phyloP scores from a whole-genome alignment of 768 basidiomycete species.

The Suillus placidus region DNA sequence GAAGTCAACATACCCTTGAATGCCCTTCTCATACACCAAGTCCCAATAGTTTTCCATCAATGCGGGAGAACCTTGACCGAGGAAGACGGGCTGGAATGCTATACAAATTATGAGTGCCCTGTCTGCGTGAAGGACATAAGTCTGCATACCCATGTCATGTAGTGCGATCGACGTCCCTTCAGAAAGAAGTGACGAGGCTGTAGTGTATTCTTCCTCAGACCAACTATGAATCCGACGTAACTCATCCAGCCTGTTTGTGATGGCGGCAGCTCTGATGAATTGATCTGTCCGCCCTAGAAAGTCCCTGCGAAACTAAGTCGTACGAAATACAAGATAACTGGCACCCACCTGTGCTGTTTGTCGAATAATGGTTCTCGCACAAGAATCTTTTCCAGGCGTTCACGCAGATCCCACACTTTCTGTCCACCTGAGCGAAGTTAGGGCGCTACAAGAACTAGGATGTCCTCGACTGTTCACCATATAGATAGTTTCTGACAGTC shows the following conservation, averaged over 20 bases:
- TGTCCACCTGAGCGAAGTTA: constrained; percentile 44
- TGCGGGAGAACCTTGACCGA: constrained; percentile 58
- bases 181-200: constrained; percentile 53
- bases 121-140: constrained; percentile 19
- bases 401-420: constrained; percentile 51
- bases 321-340: neutral
- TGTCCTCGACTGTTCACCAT: constrained; percentile 41
- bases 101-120: constrained; percentile 19
- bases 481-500: constrained; percentile 50
- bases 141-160: constrained; percentile 38
- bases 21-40: constrained; percentile 54
- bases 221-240: constrained; percentile 57
- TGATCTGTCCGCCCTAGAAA: constrained; percentile 61
- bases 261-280: constrained; percentile 54
- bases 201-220: constrained; percentile 48
- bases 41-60: constrained; percentile 55
- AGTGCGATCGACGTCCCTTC: constrained; percentile 53
- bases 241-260: constrained; percentile 61
- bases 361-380: constrained; percentile 60
- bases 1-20: constrained; percentile 47
- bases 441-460: constrained; percentile 3
- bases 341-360: constrained; percentile 54
- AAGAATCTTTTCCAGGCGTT: constrained; percentile 48
- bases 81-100: constrained; percentile 71
- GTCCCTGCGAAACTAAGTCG: constrained; percentile 39